Conservation (phyloP, 257 asterid species). For the Nicotiana paniculata region DNA sequence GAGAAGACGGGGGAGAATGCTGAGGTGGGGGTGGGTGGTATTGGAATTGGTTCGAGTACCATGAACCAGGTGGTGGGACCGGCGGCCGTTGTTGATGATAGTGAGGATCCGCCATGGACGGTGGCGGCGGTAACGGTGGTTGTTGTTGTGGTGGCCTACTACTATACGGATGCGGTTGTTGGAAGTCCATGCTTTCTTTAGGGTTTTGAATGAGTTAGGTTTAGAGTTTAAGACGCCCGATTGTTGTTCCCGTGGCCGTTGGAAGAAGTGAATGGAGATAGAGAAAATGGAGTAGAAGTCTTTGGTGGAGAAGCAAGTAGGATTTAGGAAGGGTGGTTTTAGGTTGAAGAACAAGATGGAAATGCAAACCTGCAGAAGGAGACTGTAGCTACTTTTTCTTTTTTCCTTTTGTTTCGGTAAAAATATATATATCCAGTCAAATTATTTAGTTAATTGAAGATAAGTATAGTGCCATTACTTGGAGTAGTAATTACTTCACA, state of each 20-base stretch:
- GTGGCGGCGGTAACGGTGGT: constrained; percentile 27
- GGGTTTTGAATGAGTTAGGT: constrained; percentile 32
- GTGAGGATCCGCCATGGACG: constrained; percentile 52
- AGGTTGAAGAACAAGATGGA: not conserved
- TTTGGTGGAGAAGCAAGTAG: not conserved
- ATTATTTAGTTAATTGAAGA: too few species aligned
- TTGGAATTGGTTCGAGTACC: constrained; percentile 58
- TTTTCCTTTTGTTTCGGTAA: too few species aligned
- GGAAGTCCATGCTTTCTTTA: constrained; percentile 48
- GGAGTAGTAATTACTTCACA: too few species aligned
- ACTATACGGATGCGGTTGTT: constrained; percentile 52
- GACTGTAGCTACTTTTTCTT: not conserved
- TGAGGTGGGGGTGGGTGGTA: constrained; percentile 57
- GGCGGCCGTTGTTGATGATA: constrained; percentile 26
- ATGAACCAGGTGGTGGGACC: constrained; percentile 32
- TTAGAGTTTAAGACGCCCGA: not conserved
- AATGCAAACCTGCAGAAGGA: not conserved
- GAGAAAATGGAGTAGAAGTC: not conserved
- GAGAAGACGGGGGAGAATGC: constrained; percentile 52
- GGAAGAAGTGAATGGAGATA: not conserved
- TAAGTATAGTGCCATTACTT: too few species aligned
- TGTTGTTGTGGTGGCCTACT: constrained; percentile 48
- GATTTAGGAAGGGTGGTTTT: not conserved
- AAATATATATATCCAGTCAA: too few species aligned
- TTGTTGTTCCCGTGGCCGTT: not conserved